phyloP scores from a whole-genome alignment of 2,329 filamentous ascomycete species.

The Pseudogymnoascus sp. region DNA sequence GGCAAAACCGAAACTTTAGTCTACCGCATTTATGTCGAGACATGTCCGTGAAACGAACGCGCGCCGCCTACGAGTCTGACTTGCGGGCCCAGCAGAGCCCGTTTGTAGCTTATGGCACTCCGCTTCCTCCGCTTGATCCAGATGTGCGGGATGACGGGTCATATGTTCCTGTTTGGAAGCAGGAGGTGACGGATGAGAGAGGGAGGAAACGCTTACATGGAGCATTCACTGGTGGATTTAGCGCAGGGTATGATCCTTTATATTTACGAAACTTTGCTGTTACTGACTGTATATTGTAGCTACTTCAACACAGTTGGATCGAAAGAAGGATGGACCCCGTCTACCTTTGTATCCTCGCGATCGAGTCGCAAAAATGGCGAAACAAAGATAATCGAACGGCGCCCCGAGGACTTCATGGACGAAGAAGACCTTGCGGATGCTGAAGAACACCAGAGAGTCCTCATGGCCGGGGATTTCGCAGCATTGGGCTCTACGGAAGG shows the following conservation, averaged over 20 bases:
- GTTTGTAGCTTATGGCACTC: slow-evolving; percentile 75
- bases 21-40: slow-evolving; percentile 17
- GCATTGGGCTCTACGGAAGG: slow-evolving; percentile 63
- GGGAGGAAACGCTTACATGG: slow-evolving; percentile 88
- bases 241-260: slow-evolving; percentile 66
- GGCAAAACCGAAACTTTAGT: slow-evolving; percentile 8
- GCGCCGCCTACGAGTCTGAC: slow-evolving; percentile 71
- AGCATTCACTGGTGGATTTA: slow-evolving; percentile 93
- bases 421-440: slow-evolving; percentile 88
- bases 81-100: slow-evolving; percentile 59
- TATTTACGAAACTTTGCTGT: slow-evolving; percentile 25
- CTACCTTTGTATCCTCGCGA: slow-evolving; percentile 86
- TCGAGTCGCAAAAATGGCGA: slow-evolving; percentile 66
- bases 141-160: slow-evolving; percentile 80
- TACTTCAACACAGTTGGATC: slow-evolving; percentile 98
- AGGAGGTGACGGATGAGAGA: slow-evolving; percentile 89
- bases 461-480: slow-evolving; percentile 67
- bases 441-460: slow-evolving; percentile 66
- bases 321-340: slow-evolving; percentile 94
- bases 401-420: slow-evolving; percentile 93
- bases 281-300: slow-evolving; percentile 37
- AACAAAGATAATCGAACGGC: slow-evolving; percentile 46
- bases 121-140: slow-evolving; percentile 69
- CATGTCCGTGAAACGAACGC: slow-evolving; percentile 77
- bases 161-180: slow-evolving; percentile 94